Conservation (phyloP, 495 filamentous ascomycete species). For the Aspergillus diversus region DNA sequence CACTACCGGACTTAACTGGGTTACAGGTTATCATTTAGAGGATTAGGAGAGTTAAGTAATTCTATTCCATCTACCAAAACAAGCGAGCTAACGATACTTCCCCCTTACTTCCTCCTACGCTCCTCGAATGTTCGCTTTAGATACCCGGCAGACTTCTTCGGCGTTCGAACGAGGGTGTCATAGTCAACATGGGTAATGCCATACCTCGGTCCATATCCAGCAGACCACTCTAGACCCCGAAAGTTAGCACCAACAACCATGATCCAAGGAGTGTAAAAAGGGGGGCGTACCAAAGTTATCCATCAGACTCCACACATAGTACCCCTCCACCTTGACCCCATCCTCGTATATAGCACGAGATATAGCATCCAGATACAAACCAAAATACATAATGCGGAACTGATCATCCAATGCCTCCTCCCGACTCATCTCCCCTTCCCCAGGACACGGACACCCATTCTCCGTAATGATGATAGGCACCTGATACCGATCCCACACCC, state of each 20-base stretch:
- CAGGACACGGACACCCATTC: constrained; percentile 69
- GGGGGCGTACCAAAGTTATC: constrained; percentile 44
- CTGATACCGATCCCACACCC: constrained; percentile 71
- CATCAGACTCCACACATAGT: constrained; percentile 75
- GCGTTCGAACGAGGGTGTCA: constrained; percentile 33
- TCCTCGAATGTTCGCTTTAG: constrained; percentile 5
- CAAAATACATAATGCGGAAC: constrained; percentile 69
- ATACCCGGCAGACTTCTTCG: constrained; percentile 16
- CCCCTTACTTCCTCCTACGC: neutral
- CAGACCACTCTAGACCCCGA: constrained; percentile 53
- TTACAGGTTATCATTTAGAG: too few species aligned
- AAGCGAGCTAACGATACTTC: neutral
- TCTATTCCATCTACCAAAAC: too few species aligned
- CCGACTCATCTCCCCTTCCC: constrained; percentile 66
- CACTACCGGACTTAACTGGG: neutral
- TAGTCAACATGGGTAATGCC: constrained; percentile 74
- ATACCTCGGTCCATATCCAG: constrained; percentile 73
- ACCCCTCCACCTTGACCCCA: constrained; percentile 65
- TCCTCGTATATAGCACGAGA: constrained; percentile 61
- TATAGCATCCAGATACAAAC: constrained; percentile 67
- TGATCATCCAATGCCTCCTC: constrained; percentile 68
- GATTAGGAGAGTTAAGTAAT: too few species aligned
- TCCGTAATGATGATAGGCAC: constrained; percentile 74
- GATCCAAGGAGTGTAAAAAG: neutral
- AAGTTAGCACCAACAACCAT: neutral